These are phyloP conservation scores for Phlebiopsis gigantea DNA, from an alignment of 768 basidiomycete species.

Conservation along the genomic window DNA sequence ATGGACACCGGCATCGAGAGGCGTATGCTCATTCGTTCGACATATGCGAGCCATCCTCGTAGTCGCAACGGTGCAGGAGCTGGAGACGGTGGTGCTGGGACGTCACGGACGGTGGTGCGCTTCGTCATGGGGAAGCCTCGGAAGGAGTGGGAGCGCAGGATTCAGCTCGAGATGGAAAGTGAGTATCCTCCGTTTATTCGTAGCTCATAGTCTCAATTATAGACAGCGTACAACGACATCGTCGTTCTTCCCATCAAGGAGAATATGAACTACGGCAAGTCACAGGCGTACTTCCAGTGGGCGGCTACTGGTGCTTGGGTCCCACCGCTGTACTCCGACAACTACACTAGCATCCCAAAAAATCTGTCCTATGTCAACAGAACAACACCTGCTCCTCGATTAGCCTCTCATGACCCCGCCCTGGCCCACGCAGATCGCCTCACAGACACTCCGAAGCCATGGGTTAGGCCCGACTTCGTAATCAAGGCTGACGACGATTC, in stretches of 20 bases:
- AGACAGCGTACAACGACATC: conserved; percentile 77
- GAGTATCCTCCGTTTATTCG: conserved; percentile 27
- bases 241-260: conserved; percentile 78
- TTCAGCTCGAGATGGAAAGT: conserved; percentile 91
- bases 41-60: conserved; percentile 81
- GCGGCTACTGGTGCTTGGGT: conserved; percentile 89
- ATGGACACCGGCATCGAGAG: conserved; percentile 82
- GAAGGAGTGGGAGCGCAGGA: conserved; percentile 70
- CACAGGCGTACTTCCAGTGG: conserved; percentile 90
- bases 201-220: not conserved
- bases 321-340: conserved; percentile 62
- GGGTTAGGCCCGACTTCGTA: conserved; percentile 82
- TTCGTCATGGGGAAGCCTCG: conserved; percentile 87
- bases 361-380: conserved; percentile 63
- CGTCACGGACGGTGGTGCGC: conserved; percentile 79
- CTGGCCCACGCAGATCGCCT: conserved; percentile 47
- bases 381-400: conserved; percentile 45
- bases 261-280: conserved; percentile 97
- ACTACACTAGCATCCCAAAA: conserved; percentile 36
- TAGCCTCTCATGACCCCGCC: conserved; percentile 71
- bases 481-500: conserved; percentile 95
- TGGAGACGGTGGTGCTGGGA: conserved; percentile 67
- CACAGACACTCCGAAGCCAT: conserved; percentile 42
- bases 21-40: conserved; percentile 80
- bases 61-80: conserved; percentile 69